Percentiles rank a stretch among this genome's conserved stretches.
phyloP scores from a whole-genome alignment of 2,329 filamentous ascomycete species.

The Phialocephala subalpina region DNA sequence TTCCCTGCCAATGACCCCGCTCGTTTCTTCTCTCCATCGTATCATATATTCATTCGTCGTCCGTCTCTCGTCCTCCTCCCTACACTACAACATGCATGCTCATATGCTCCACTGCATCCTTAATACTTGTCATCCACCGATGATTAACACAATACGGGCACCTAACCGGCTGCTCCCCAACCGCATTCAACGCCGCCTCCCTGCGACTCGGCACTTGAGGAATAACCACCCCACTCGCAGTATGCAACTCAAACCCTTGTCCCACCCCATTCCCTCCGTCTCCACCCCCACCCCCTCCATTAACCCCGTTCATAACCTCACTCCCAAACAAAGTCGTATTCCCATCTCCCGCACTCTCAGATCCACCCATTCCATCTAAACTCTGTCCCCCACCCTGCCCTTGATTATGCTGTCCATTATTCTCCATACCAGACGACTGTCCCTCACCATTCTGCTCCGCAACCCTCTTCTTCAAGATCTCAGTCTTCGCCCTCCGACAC shows the following conservation, averaged over 20 bases:
- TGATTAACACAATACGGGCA: conserved; percentile 45
- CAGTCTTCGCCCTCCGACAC: conserved; percentile 44
- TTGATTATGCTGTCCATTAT: conserved; percentile 3
- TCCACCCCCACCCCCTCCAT: conserved; percentile 7
- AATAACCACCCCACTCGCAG: conserved; percentile 38
- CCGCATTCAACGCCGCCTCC: conserved; percentile 34
- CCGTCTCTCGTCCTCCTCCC: not conserved
- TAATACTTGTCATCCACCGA: conserved; percentile 43
- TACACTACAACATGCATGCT: conserved; percentile 45
- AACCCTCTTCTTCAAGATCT: conserved; percentile 42
- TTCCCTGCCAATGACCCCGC: not conserved
- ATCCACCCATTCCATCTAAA: conserved; percentile 35
- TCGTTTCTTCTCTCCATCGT: not conserved
- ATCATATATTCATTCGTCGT: not conserved
- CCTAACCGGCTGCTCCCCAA: conserved; percentile 39
- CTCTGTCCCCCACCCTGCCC: conserved; percentile 17
- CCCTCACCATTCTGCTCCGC: conserved; percentile 20
- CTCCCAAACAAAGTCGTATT: conserved; percentile 34
- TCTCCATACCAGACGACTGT: conserved; percentile 6
- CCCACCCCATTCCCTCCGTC: conserved; percentile 1
- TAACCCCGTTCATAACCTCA: conserved; percentile 33
- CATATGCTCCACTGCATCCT: conserved; percentile 46
- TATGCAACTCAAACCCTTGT: conserved; percentile 37
- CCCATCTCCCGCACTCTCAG: conserved; percentile 31
- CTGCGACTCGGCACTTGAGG: conserved; percentile 36